Base-by-base conservation (phyloP, 2,329 filamentous ascomycete genomes). In the Paraphoma chrysanthemicola region DNA sequence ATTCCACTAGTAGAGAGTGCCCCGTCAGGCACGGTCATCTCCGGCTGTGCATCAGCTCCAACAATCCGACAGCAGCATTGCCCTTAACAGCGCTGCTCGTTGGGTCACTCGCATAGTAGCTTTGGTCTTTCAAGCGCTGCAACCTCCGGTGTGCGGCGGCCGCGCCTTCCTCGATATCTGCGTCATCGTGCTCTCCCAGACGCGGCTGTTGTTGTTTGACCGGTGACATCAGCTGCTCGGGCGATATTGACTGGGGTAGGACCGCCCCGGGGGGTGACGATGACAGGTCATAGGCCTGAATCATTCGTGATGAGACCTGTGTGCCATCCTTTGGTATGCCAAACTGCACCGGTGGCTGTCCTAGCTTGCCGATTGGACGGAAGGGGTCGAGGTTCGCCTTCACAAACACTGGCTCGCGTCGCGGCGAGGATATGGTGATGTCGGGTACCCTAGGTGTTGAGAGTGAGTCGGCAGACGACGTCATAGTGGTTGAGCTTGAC, bases 1-100 rank as follows among this genome's bases (percentile, higher is more conserved):
- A 10, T 10, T 36, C 33, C 33, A 36, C 14, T 36, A 10, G 10
- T 10, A 2, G 10, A 36, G 10, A 36, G 10, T 10, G 33, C 14
- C 33, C 10, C 33, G 14, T 36, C 10, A 10, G 9, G 14, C 33
- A 14, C 33, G 3, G 33, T 44, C 48, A 70, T 55, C 67, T 63
- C 49, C 55, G 54, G 30, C 63, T 68, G 33, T 62, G 65, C 73
- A 72, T 75, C 51, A 87, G 71, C 57, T 81, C 82, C 58, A 86
- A 64, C 62, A 88, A 67, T 7, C 82, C 85, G 65, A 81, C 82
- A 11, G 81, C 84, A 8, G 84, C 84, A 44, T 80, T 77, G 4
- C 80, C 83, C 54, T 80, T 80, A 38, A 82, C 75, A 16, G 78
- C 79, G 67, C 79, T 83, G 57, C 78, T 83, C 48, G 78, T 78